Evolutionary conservation across 2,329 filamentous ascomycete genomes (phyloP).

Genomic region (Colletotrichum ledebouriae): DNA sequence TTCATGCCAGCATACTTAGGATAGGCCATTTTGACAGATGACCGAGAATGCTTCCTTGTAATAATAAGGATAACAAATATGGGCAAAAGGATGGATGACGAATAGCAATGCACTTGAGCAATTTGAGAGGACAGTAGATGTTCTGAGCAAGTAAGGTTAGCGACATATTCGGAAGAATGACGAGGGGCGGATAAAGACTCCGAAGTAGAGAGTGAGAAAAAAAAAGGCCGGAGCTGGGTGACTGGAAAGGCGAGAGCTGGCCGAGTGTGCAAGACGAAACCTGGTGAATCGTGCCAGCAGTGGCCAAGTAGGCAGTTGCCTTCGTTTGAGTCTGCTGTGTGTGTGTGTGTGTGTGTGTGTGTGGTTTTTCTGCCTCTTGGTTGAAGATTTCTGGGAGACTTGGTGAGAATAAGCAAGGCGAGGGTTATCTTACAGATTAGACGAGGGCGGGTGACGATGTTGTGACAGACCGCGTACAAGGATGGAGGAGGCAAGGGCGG

Average conservation of each 20-base stretch:
- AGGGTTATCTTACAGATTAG: background rate
- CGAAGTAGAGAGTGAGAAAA: background rate
- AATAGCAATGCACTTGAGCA: background rate
- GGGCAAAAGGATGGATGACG: background rate
- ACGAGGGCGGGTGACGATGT: background rate
- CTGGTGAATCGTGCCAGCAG: no score
- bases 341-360: no score
- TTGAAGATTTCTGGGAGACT: background rate
- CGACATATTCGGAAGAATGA: slow-evolving; percentile 2
- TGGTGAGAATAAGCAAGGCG: background rate
- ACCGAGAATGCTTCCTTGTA: background rate
- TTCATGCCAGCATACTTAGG: slow-evolving; percentile 10
- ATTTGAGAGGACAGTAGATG: slow-evolving; percentile 10
- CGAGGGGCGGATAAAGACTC: background rate
- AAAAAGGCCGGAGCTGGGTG: background rate
- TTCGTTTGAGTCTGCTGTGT: no score
- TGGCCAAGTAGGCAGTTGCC: no score
- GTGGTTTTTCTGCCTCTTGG: no score
- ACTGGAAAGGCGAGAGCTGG: no score
- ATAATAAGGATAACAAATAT: slow-evolving; percentile 7
- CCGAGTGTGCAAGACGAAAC: no score
- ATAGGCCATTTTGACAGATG: slow-evolving; percentile 12
- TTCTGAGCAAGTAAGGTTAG: slow-evolving; percentile 7
- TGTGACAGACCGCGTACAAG: background rate
- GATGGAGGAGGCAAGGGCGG: background rate